A percentile compares a stretch with the other conserved stretches of the same genome.
phyloP scores from a whole-genome alignment of 306 rosid species.

The apple (Malus domestica) region ASM211411v1 NC_041805.1:25050001-25050500 shows the following conservation, averaged over 20 bases:
- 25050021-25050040: background rate
- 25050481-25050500: too few species aligned
- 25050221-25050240: background rate
- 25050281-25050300: background rate
- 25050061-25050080: background rate
- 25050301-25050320: background rate
- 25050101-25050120: background rate
- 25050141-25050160: background rate
- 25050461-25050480: background rate
- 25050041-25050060: background rate
- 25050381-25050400: slow-evolving; percentile 46
- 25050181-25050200: background rate
- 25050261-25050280: background rate
- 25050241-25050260: background rate
- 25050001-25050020: too few species aligned
- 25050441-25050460: background rate
- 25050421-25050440: background rate
- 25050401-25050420: slow-evolving; percentile 70
- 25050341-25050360: slow-evolving; percentile 64
- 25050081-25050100: background rate
- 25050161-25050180: background rate
- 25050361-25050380: slow-evolving; percentile 46
- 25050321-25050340: slow-evolving; percentile 84
- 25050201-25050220: background rate
- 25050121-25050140: background rate